These are phyloP conservation scores for Hordeum pubiflorum DNA, from an alignment of 202 grass and related monocot genomes.

Conservation along the genomic window DNA sequence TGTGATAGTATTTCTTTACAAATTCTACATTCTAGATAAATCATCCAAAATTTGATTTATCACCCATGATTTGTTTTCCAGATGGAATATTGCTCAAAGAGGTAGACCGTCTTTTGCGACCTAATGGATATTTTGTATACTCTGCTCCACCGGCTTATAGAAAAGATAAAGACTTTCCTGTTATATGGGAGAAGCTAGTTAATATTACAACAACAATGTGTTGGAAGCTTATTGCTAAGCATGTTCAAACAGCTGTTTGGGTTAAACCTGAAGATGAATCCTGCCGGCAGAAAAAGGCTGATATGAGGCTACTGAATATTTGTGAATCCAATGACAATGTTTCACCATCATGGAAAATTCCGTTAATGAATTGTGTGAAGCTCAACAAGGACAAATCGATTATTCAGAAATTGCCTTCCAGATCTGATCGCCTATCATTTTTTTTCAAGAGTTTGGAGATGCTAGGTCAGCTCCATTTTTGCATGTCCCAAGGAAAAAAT, in stretches of 20 bases:
- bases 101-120: conserved; percentile 73
- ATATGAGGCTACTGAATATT: conserved; percentile 54
- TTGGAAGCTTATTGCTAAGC: conserved; percentile 84
- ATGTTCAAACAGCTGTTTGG: conserved; percentile 96
- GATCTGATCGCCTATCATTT: conserved; percentile 57
- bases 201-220: conserved; percentile 86
- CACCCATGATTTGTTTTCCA: conserved; percentile 32
- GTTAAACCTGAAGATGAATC: conserved; percentile 64
- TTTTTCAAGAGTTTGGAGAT: conserved; percentile 82
- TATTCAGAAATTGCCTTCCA: conserved; percentile 55
- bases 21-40: too few species aligned
- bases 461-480: conserved; percentile 57
- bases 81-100: conserved; percentile 99
- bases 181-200: conserved; percentile 82
- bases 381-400: conserved; percentile 40
- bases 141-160: conserved; percentile 94
- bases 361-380: conserved; percentile 70
- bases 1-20: too few species aligned
- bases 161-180: conserved; percentile 83
- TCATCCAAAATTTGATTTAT: too few species aligned
- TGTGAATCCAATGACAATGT: conserved; percentile 48
- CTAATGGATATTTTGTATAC: conserved; percentile 95
- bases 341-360: conserved; percentile 65
- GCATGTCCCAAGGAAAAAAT: too few species aligned
- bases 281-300: conserved; percentile 61